Evolutionary conservation across 768 basidiomycete species (phyloP), one percentile per base, ranked within the genome.

Genomic region (Leccinum obscurum): DNA sequence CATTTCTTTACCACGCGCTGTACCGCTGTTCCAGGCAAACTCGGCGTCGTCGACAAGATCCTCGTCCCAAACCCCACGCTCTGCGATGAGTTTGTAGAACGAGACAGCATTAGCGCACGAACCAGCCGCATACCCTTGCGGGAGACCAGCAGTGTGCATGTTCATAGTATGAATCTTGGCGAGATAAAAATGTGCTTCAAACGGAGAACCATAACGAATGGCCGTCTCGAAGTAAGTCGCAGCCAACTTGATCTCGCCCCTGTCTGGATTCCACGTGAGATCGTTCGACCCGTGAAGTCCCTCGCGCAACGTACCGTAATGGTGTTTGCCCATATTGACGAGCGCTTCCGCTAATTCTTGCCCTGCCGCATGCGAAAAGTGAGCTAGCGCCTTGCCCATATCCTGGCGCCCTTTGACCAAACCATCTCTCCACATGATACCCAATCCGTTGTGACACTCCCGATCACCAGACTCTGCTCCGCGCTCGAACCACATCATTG

Each of bases 401-500:
- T 97, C 92, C 64, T 83, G 85, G 17, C 86, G 79, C 4, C 86
- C 85, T 30, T 85, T 83, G 3, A 89, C 75, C 20, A 98, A 77
- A 0, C 93, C 97, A 68, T 98, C 97, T 34, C 96, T 81, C 77
- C 88, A 90, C 60, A 98, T 92, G 67, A 98, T 89, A 0, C 95
- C 97, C 37, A 99, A 78, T 0, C 88, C 90, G 68, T 97, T 98
- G 60, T 89, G 86, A 63, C 88, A 90, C 73, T 98, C 96, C 59
- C 88, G 83, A 67, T 99, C 96, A 26, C 86, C 88, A 68, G 87
- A 83, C 48, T 84, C 83, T 13, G 81, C 85, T 1, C 92, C 96
- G 55, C 97, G 82, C 66, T 94, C 92, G 66, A 95, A 95, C 97
- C 97, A 99, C 78, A 95, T 83, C 77, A 87, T 93, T 9, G 93